Evolutionary conservation across 1,139 yeast genomes (phyloP).

Genomic region (Debaryomyces psychrophilus): DNA sequence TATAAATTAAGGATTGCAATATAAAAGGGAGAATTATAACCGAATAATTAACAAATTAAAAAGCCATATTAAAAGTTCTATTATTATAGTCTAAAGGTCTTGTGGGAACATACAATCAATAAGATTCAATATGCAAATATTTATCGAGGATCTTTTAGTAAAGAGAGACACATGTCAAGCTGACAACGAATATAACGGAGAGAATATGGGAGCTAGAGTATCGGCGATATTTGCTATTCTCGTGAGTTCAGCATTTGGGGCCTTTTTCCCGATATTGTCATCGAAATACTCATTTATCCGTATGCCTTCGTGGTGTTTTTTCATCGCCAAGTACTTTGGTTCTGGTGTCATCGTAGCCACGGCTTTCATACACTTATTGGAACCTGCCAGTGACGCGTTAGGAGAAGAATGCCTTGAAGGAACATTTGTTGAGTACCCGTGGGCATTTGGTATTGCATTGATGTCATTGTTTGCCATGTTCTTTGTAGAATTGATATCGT

Average conservation of each 20-base stretch:
- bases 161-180: conserved; percentile 39
- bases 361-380: conserved; percentile 79
- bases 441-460: conserved; percentile 45
- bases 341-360: conserved; percentile 93
- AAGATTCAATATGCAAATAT: conserved; percentile 7
- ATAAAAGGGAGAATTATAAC: conserved; percentile 1
- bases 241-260: conserved; percentile 57
- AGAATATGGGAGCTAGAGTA: conserved; percentile 63
- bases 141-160: conserved; percentile 9
- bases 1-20: neutral
- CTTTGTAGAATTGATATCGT: conserved; percentile 58
- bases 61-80: no score
- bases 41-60: neutral
- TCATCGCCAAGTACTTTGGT: conserved; percentile 81
- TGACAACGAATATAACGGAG: conserved; percentile 42
- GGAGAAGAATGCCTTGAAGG: conserved; percentile 40
- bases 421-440: conserved; percentile 37
- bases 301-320: conserved; percentile 64
- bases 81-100: neutral
- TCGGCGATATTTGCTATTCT: conserved; percentile 73
- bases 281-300: conserved; percentile 56
- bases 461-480: conserved; percentile 49
- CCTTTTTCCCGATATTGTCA: conserved; percentile 62
- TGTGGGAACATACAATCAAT: neutral
- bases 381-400: conserved; percentile 69